A percentile compares a stretch with the other conserved stretches of the same genome.
Conservation (phyloP, 495 filamentous ascomycete species). For the Cenococcum geophilum region DNA sequence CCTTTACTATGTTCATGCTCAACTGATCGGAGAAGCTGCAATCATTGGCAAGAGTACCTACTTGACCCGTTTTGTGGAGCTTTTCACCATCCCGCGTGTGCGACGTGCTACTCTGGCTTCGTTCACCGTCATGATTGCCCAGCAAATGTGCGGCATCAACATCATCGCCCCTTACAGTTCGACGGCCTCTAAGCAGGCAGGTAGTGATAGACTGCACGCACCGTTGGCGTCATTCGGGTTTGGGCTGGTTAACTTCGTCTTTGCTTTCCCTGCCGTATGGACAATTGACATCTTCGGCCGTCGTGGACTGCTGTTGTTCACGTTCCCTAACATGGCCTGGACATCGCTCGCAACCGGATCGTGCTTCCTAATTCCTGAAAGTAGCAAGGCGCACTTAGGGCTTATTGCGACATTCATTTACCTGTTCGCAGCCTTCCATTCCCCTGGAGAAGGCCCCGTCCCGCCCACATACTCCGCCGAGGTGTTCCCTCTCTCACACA, state of each 20-base stretch:
- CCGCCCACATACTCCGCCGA: conserved; percentile 40
- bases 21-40: conserved; percentile 51
- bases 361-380: conserved; percentile 26
- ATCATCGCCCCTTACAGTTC: conserved; percentile 47
- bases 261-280: conserved; percentile 60
- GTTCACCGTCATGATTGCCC: conserved; percentile 61
- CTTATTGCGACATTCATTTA: conserved; percentile 47
- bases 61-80: conserved; percentile 52
- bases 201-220: conserved; percentile 40
- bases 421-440: conserved; percentile 28
- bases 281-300: conserved; percentile 48
- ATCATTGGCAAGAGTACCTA: conserved; percentile 46
- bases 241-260: conserved; percentile 61
- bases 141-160: conserved; percentile 37
- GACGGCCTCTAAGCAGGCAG: conserved; percentile 55
- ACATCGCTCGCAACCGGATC: conserved; percentile 37
- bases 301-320: conserved; percentile 29
- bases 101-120: conserved; percentile 61
- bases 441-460: conserved; percentile 34
- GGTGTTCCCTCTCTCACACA: conserved; percentile 37
- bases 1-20: conserved; percentile 60
- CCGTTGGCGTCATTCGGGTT: conserved; percentile 54
- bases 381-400: conserved; percentile 35
- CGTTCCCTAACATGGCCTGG: conserved; percentile 38
- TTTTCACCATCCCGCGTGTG: conserved; percentile 64